Evolutionary conservation across 192 early-diverging fungal species (phyloP), one percentile per base, ranked within the genome.

Genomic region (Linderina pennispora): DNA sequence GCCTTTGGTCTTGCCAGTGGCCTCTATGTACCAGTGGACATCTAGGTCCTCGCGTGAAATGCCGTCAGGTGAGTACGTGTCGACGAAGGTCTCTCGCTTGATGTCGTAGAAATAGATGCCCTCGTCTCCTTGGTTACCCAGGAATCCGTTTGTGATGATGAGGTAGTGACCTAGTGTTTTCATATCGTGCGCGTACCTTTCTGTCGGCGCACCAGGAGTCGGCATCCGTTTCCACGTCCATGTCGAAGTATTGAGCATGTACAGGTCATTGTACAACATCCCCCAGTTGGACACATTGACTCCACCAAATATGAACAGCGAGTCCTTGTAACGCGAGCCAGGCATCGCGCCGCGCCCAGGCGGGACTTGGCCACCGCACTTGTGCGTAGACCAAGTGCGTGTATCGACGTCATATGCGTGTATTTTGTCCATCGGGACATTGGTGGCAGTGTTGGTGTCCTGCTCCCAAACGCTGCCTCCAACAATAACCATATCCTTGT

Each of bases 121-220:
- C 11, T 15, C 45, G 13, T 39, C 39, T 16, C 32, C 46, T 1
- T n/a, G 35, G 32, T 14, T 15, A 23, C n/a, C n/a, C n/a, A 60
- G 40, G 19, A 37, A 68, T 9, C 65, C 65, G 17, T 68, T 43
- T 0, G 65, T 68, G 10, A 68, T 43, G 3, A 61, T 42, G 2
- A 68, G 45, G 23, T 61, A 61, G 33, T 68, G 38, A n/a, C 65
- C 65, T 2, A 68, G 41, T 0, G 53, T 53, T 42, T 68, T 56
- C 58, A 68, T 68, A 25, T 68, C 53, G 23, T 68, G 65, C 16
- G 65, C 65, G 22, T 68, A 68, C 21, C 65, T 57, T 4, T 52
- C 48, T 1, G 16, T 40, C 1, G 65, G 65, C 1, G 53, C 53
- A 17, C 57, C 33, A 6, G 52, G 40, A 13, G 65, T 57, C 6